Base-by-base conservation (phyloP, 2,329 filamentous ascomycete species). In the Trichoderma atroviride region DNA sequence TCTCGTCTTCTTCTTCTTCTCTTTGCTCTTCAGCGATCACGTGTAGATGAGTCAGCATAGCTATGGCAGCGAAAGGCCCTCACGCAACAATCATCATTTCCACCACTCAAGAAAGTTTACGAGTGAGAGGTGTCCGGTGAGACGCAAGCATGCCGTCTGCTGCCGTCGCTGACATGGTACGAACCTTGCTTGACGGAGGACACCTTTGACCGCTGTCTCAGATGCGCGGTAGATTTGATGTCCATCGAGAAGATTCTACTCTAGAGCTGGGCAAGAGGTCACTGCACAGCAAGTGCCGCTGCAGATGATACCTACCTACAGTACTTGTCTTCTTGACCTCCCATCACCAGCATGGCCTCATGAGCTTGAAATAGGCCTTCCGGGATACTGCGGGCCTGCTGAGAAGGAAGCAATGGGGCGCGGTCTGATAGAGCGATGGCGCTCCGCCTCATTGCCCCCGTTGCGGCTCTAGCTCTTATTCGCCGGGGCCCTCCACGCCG, bases 401-500 rank as follows among this genome's bases (percentile, higher is more conserved):
- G 22, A 29, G n/a, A 37, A 65, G 62, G 47, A 50, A 50, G 47
- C 22, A 24, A 57, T n/a, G 55, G 22, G 63, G 63, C 63, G 63
- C 63, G 57, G 63, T 27, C 40, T 10, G 50, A 58, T 33, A n/a
- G n/a, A 50, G 22, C 22, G 47, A 56, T 22, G 37, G 40, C 19
- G 55, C 63, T 58, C 55, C 63, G 63, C 63, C 63, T 50, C 63
- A 50, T 66, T 35, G 40, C 53, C 37, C 37, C 19, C 63, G 29
- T 19, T 35, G 14, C 19, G 31, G 22, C 52, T 47, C 62, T 47
- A 29, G 33, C 52, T 33, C 22, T 40, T 40, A 52, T 43, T 40
- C 33, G n/a, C 50, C 58, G 47, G 58, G 19, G 1, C n/a, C 37
- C n/a, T 29, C n/a, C 37, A 47, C 40, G 27, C 47, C 22, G 29